Base-by-base conservation (phyloP, 208 protist genomes). In the Leishmania gerbilli region DNA sequence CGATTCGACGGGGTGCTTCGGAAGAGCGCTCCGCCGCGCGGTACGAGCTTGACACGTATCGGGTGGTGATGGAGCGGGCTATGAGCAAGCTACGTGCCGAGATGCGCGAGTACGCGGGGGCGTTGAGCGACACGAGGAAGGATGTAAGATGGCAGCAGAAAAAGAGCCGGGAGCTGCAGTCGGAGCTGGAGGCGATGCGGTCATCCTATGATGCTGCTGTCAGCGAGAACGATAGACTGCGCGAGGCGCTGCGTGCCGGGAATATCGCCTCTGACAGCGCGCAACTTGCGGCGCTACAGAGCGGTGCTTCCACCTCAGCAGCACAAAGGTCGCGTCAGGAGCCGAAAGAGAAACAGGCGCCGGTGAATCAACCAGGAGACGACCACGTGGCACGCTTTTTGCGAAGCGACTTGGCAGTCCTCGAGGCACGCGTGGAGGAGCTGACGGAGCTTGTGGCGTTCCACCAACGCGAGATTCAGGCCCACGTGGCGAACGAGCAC, bases 11-110 rank as follows among this genome's bases (percentile, higher is more conserved):
- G 4, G 69, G 58, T 11, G 9, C 58, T 8, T 83, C 78, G 9
- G 82, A 85, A 71, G 79, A 81, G 40, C 78, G 62, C 13, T 65
- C 71, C 1, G 80, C 79, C 47, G 76, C 80, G 34, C 80, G 74
- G 13, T 88, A 90, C 60, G 89, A 95, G 68, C 86, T 91, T 49
- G 85, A 89, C 74, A 89, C 88, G 4, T 95, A 95, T 74, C 84
- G 78, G 4, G 40, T 81, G 13, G 89, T 91, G 62, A 93, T 95
- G 87, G 87, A 95, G 56, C 79, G 81, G 11, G 88, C 88, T 27
- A 83, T 95, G 88, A 37, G 79, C 21, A 79, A 84, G 60, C 74
- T 95, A 31, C 86, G 91, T 0, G 53, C 65, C 3, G 91, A 95
- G 76, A 58, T 91, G 76, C 82, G 83, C 3, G 58, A 76, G 55